A percentile compares a stretch with the other conserved stretches of the same genome.
Evolutionary conservation across 2,329 filamentous ascomycete species (phyloP).

Genomic region (Hypocreales sp.): DNA sequence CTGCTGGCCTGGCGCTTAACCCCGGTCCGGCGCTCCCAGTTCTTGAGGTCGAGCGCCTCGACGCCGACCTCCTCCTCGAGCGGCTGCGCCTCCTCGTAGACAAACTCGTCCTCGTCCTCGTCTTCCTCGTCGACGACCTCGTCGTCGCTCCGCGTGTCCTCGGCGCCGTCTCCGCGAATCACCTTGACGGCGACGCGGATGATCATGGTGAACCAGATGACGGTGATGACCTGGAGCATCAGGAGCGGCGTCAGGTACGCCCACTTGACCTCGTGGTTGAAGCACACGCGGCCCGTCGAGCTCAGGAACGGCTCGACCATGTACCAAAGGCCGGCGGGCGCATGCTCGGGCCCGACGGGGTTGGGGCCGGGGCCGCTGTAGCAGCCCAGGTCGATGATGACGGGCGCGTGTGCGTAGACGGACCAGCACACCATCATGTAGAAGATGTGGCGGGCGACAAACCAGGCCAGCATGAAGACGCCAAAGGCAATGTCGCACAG

Average conservation of each 20-base stretch:
- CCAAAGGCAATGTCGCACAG: conserved; percentile 75
- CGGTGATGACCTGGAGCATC: conserved; percentile 61
- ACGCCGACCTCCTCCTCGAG: conserved; percentile 65
- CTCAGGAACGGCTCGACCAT: conserved; percentile 61
- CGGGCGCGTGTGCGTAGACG: conserved; percentile 50
- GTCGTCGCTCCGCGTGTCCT: conserved; percentile 78
- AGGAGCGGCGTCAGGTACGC: conserved; percentile 65
- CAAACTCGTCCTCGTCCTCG: conserved; percentile 42
- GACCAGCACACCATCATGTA: conserved; percentile 75
- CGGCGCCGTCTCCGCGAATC: conserved; percentile 58
- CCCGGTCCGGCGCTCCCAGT: conserved; percentile 42
- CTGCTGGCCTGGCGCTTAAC: conserved; percentile 37
- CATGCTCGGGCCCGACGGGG: conserved; percentile 34
- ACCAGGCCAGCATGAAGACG: conserved; percentile 74
- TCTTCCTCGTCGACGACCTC: conserved; percentile 56
- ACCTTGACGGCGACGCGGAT: conserved; percentile 69
- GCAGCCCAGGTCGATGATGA: conserved; percentile 51
- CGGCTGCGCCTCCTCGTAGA: conserved; percentile 37
- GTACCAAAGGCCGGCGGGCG: conserved; percentile 40
- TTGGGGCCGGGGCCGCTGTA: conserved; percentile 45
- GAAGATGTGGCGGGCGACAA: conserved; percentile 65
- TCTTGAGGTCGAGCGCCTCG: conserved; percentile 51
- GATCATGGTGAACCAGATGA: conserved; percentile 87
- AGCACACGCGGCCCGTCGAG: conserved; percentile 63
- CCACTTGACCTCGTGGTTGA: conserved; percentile 58